Conservation (phyloP, 2,329 filamentous ascomycete species). For the Pestalotiopsis sp. region DNA sequence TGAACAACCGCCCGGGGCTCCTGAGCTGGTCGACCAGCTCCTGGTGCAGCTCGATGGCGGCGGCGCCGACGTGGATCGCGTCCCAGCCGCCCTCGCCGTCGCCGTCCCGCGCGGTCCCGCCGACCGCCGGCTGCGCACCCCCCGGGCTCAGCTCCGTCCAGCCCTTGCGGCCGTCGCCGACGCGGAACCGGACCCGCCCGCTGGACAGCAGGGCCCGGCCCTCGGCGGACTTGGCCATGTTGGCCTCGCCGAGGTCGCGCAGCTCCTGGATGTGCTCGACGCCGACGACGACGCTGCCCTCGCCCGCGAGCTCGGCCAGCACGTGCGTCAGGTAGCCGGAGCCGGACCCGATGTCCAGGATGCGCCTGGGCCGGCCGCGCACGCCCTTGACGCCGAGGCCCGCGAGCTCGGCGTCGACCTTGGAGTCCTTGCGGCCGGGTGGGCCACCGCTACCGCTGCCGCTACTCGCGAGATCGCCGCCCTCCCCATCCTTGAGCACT, state of each 20-base stretch:
- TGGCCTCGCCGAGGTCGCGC: conserved; percentile 62
- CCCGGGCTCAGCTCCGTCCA: conserved; percentile 47
- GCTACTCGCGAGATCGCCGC: not conserved
- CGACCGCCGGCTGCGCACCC: conserved; percentile 26
- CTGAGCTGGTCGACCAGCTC: conserved; percentile 77
- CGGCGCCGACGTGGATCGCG: conserved; percentile 93
- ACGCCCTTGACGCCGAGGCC: not conserved
- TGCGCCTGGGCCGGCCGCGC: conserved; percentile 41
- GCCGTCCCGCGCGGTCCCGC: conserved; percentile 39
- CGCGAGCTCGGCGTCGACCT: conserved; percentile 3
- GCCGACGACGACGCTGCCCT: conserved; percentile 61
- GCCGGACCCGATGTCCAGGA: conserved; percentile 76
- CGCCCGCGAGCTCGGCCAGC: conserved; percentile 74
- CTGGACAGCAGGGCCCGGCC: conserved; percentile 62
- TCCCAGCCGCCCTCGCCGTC: conserved; percentile 70
- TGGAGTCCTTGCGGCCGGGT: not conserved
- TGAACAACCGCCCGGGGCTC: conserved; percentile 78
- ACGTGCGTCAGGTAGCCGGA: conserved; percentile 88
- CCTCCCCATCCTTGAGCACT: not conserved
- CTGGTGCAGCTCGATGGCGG: conserved; percentile 73
- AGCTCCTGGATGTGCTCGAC: conserved; percentile 74
- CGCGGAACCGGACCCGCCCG: conserved; percentile 71
- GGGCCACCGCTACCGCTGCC: too few species aligned
- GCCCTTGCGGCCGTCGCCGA: conserved; percentile 74
- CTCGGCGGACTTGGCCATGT: conserved; percentile 65